Evolutionary conservation across 768 basidiomycete genomes (phyloP), one percentile per base, ranked within the genome.

Genomic region (Pilatotrama ljubarskyi): DNA sequence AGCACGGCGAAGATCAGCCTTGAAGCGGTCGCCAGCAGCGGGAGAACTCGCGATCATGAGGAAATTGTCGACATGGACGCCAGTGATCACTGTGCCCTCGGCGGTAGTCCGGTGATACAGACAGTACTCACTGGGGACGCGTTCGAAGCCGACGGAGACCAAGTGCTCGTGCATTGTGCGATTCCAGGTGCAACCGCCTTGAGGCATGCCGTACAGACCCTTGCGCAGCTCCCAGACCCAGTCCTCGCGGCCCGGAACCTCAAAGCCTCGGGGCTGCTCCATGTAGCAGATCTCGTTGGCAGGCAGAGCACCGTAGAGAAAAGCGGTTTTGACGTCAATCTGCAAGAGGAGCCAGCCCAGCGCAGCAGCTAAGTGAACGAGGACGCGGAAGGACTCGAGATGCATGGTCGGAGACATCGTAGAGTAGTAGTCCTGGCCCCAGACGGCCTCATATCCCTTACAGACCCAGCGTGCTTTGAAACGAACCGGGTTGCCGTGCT

Each of bases 361-460:
- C 0, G 55, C 3, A 0, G 75, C 75, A 0, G 74, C 76, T 6
- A 79, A 54, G 18, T 78, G 74, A 0, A 77, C 64, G 2, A 82
- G 61, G 4, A 74, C 63, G 0, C 71, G n/a, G n/a, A 77, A 71
- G 0, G 77, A 75, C 59, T 79, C 77, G 66, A 77, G 71, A 13
- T 71, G 70, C 14, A 73, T 73, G 13, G 73, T 75, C 0, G 76
- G 77, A 42, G 80, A 77, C 43, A 74, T 77, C 0, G 78, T 79
- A 24, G 66, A 35, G 75, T 66, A 69, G 58, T 75, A 83, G 51
- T 83, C 80, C 8, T 68, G 58, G 0, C 81, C 79, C 24, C 67
- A 74, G 0, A 75, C 62, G 51, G 80, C 78, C 25, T 76, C 63
- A 63, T 71, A 78, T 0, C 82, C 80, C 55, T 76, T 73, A 24